Percentiles rank a stretch among this genome's conserved stretches.
phyloP scores from a whole-genome alignment of 805 yeast genomes.

The Candida xiaguanensis region DNA sequence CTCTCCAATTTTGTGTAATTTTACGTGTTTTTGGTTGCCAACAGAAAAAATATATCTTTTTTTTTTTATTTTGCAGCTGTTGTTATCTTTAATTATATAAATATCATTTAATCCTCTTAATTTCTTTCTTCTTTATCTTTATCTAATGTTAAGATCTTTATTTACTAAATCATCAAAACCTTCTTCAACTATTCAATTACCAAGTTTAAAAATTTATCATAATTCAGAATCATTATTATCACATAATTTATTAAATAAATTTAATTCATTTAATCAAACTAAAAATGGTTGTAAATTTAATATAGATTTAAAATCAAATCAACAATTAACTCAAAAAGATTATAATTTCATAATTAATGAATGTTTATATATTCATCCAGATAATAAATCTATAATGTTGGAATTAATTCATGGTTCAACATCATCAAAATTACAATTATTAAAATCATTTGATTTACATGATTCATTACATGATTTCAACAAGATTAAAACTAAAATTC shows the following conservation, averaged over 20 bases:
- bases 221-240: conserved; percentile 24
- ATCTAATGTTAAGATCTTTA: conserved; percentile 2
- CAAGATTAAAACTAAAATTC: conserved; percentile 1
- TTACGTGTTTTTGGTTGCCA: neutral
- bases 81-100: neutral
- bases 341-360: conserved; percentile 23
- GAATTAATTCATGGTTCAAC: conserved; percentile 11
- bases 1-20: neutral
- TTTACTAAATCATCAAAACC: neutral
- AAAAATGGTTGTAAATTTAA: neutral
- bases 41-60: neutral
- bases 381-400: conserved; percentile 23
- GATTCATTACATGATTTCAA: conserved; percentile 11
- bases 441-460: conserved; percentile 12
- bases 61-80: neutral
- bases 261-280: conserved; percentile 13
- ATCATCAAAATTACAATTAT: conserved; percentile 5
- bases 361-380: conserved; percentile 33
- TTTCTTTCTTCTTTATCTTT: neutral
- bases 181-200: neutral
- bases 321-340: conserved; percentile 13
- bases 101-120: neutral
- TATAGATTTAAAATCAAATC: conserved; percentile 6
- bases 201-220: conserved; percentile 18
- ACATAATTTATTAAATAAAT: conserved; percentile 21